A percentile compares a stretch with the other conserved stretches of the same genome.
phyloP scores from a whole-genome alignment of 169 alveolate species.

The Cryptosporidium felis region DNA sequence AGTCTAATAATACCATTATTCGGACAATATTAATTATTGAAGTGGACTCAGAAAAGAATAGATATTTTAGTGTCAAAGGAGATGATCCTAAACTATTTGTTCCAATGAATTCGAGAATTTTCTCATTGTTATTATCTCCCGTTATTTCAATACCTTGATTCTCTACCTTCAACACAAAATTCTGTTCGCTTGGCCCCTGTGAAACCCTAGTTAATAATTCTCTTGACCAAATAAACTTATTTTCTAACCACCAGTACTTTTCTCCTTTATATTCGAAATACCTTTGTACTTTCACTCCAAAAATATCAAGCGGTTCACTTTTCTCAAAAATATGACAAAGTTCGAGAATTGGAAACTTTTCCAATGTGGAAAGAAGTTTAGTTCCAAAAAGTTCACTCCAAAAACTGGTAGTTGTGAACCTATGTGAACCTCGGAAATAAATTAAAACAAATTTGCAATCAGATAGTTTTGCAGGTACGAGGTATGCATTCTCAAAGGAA shows the following conservation, averaged over 20 bases:
- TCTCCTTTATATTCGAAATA: conserved; percentile 20
- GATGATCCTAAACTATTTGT: background rate
- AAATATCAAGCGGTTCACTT: background rate
- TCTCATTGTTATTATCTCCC: conserved; percentile 4
- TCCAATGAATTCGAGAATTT: conserved; percentile 41
- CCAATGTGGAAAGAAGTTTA: background rate
- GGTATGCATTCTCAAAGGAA: background rate
- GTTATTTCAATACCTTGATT: background rate
- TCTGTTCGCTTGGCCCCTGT: background rate
- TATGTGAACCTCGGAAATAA: background rate
- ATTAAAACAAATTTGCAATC: conserved; percentile 22
- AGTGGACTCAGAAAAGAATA: conserved; percentile 1
- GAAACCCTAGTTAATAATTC: background rate
- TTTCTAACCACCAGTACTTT: conserved; percentile 36
- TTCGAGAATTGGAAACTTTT: background rate
- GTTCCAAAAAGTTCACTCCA: background rate
- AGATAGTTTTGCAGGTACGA: conserved; percentile 28
- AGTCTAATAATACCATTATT: conserved; percentile 21
- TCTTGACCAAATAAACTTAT: conserved; percentile 56
- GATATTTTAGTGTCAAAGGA: background rate
- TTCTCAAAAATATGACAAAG: background rate
- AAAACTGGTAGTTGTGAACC: background rate
- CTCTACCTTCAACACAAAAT: background rate
- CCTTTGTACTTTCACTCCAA: background rate
- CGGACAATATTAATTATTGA: conserved; percentile 12